Base-by-base conservation (phyloP, 805 yeast species). In the Lipomyces japonicus region DNA sequence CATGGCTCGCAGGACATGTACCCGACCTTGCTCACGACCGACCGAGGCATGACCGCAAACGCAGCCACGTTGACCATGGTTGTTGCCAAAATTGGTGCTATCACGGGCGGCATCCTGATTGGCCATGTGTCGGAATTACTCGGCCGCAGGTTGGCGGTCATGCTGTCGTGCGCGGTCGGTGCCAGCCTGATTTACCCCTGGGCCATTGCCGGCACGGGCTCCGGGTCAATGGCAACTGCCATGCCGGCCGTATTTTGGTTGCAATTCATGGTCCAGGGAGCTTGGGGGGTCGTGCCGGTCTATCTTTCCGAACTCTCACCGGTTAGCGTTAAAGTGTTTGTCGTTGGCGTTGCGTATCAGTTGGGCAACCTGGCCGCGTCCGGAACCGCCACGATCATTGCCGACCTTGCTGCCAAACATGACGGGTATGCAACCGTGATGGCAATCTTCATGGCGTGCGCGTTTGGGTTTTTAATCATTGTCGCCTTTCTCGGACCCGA, bases 1-100 rank as follows among this genome's bases (percentile, higher is more conserved):
- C 91, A 84, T 59, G 87, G 86, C 1, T 78, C 87, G 4, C 89
- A 84, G 67, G 91, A 84, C 65, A 68, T 84, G 62, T 81, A 75
- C 65, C 86, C 88, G 34, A 80, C 86, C 1, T 70, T 80, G 68
- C 68, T 84, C 43, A 70, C 72, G 23, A 72, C 71, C 21, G 87
- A 83, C 63, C 70, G 78, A 26, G 70, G 64, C 9, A 73, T 74
- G 55, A 62, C 74, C 23, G 57, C 63, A 2, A 68, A 83, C 62
- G 68, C 72, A 18, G 66, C 75, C 28, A 81, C 88, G 0, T 82
- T 80, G 18, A 78, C 82, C 41, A 78, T 78, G 69, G 73, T 75
- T 21, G 80, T 82, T 12, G 79, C 82, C 5, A 84, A 82, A 59
- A 53, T 82, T 16, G 89, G 89, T 41, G 89, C 86, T 12, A 71